Conservation (phyloP, 306 rosid species). For the Prunus kanzakura region DNA sequence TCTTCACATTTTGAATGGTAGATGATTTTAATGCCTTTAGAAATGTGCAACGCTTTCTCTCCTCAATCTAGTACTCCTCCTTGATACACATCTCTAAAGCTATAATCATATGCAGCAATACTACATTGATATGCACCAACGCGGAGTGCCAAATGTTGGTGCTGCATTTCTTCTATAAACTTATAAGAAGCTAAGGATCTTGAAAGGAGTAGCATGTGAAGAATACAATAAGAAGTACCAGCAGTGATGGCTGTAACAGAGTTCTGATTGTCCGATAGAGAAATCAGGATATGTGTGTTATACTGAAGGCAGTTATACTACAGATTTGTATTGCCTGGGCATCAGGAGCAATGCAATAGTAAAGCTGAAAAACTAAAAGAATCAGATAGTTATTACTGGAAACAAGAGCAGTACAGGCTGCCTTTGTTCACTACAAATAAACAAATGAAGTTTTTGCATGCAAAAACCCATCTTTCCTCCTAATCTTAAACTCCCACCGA, state of each 20-base stretch:
- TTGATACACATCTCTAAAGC: background rate
- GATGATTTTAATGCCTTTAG: background rate
- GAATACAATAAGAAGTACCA: background rate
- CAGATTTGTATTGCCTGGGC: background rate
- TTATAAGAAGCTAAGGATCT: background rate
- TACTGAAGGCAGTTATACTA: background rate
- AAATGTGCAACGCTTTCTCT: background rate
- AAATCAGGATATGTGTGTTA: background rate
- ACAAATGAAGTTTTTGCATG: background rate
- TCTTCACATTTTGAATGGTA: background rate
- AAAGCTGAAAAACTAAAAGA: slow-evolving; percentile 1
- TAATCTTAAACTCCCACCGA: background rate
- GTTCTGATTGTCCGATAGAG: background rate
- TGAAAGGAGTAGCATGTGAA: background rate
- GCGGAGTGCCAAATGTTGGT: background rate
- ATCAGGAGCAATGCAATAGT: background rate
- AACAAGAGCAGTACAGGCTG: background rate
- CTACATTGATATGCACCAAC: background rate
- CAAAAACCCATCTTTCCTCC: background rate
- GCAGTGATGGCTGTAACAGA: background rate
- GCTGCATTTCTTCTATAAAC: background rate
- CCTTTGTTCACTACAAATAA: background rate
- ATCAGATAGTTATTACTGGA: background rate
- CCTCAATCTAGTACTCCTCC: background rate
- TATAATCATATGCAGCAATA: background rate